These are phyloP conservation scores for Aquanectria penicillioides DNA, from an alignment of 2,329 filamentous ascomycete genomes.

Conservation along the genomic window DNA sequence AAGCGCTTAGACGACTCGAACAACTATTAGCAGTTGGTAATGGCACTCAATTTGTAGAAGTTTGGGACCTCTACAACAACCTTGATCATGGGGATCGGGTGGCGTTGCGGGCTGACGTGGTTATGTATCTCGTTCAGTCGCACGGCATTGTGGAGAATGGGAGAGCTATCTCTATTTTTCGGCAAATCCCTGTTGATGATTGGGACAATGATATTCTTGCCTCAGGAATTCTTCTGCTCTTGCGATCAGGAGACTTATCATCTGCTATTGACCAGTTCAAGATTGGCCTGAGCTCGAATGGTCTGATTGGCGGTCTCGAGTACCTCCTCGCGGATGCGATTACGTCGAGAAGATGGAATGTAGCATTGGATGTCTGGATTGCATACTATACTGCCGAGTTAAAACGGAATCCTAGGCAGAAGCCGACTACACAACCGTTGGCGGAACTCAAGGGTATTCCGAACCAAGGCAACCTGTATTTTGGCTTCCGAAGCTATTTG, in stretches of 20 bases:
- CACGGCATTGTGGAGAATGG: slow-evolving; percentile 54
- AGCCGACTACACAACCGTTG: slow-evolving; percentile 29
- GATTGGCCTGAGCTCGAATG: slow-evolving; percentile 46
- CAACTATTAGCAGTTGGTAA: slow-evolving; percentile 39
- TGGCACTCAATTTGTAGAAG: slow-evolving; percentile 48
- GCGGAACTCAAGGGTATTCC: slow-evolving; percentile 39
- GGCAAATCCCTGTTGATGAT: slow-evolving; percentile 44
- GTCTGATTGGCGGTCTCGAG: slow-evolving; percentile 54
- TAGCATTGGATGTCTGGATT: slow-evolving; percentile 50
- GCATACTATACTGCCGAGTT: slow-evolving; percentile 42
- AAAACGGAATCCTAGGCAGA: slow-evolving; percentile 8
- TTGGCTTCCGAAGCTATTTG: slow-evolving; percentile 48
- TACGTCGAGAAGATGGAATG: slow-evolving; percentile 47
- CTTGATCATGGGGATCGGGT: slow-evolving; percentile 46
- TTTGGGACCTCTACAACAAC: slow-evolving; percentile 56
- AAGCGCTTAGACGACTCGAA: slow-evolving; percentile 8
- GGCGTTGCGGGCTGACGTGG: slow-evolving; percentile 45
- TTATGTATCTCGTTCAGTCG: slow-evolving; percentile 56
- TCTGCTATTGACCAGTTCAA: slow-evolving; percentile 54
- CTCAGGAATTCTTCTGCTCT: slow-evolving; percentile 53
- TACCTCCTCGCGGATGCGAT: slow-evolving; percentile 55
- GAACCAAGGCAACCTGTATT: slow-evolving; percentile 44
- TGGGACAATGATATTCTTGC: slow-evolving; percentile 55
- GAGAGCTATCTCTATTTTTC: slow-evolving; percentile 58
- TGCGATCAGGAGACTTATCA: slow-evolving; percentile 51